Evolutionary conservation across 2,329 filamentous ascomycete genomes (phyloP).

Genomic region (Cladosporium cucumerinum): DNA sequence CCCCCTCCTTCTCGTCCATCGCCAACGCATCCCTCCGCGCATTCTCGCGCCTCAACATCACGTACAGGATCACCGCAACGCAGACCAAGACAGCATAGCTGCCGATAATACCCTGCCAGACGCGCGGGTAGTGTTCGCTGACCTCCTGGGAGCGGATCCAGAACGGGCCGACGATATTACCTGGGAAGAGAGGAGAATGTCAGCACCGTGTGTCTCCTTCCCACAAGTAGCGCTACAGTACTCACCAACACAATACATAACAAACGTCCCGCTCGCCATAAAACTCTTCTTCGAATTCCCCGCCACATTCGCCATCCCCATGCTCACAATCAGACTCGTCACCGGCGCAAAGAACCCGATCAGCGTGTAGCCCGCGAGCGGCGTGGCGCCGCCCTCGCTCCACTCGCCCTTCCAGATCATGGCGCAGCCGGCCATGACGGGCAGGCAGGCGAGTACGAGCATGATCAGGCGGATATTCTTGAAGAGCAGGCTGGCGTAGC

Average conservation of each 20-base stretch:
- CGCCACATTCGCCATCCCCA: slow-evolving; percentile 66
- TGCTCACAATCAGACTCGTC: slow-evolving; percentile 58
- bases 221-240: neutral
- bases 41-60: slow-evolving; percentile 11
- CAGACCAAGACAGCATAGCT: slow-evolving; percentile 10
- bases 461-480: slow-evolving; percentile 63
- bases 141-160: slow-evolving; percentile 11
- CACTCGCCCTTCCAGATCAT: slow-evolving; percentile 69
- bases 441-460: slow-evolving; percentile 64
- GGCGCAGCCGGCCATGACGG: slow-evolving; percentile 69
- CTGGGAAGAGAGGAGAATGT: neutral
- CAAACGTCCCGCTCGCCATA: slow-evolving; percentile 70
- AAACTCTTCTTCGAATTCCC: slow-evolving; percentile 76
- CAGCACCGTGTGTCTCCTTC: neutral
- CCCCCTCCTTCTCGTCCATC: slow-evolving; percentile 26
- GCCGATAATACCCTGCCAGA: slow-evolving; percentile 16
- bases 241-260: slow-evolving; percentile 12
- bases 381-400: slow-evolving; percentile 62
- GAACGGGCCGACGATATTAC: slow-evolving; percentile 14
- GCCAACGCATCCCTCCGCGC: neutral
- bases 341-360: slow-evolving; percentile 71
- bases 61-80: neutral
- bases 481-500: slow-evolving; percentile 61
- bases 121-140: slow-evolving; percentile 7
- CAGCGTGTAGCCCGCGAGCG: slow-evolving; percentile 68